phyloP scores from a whole-genome alignment of 495 filamentous ascomycete species.

The Trichoderma orchidacearum region DNA sequence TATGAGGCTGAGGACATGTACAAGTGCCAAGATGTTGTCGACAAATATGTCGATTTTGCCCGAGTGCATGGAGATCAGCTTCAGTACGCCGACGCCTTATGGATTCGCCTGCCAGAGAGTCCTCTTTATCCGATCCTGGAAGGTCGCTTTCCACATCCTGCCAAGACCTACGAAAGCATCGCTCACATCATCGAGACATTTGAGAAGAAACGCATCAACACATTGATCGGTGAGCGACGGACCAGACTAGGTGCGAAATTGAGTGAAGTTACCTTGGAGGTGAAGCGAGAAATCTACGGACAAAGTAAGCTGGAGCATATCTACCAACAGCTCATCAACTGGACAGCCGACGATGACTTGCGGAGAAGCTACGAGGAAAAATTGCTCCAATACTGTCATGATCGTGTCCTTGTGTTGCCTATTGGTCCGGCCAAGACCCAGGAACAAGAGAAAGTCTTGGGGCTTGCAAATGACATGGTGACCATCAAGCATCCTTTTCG shows the following conservation, averaged over 20 bases:
- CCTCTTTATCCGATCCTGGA: slow-evolving; percentile 72
- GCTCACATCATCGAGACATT: slow-evolving; percentile 77
- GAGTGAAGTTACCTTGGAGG: slow-evolving; percentile 70
- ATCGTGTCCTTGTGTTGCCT: slow-evolving; percentile 55
- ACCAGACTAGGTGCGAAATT: slow-evolving; percentile 77
- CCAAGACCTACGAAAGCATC: slow-evolving; percentile 66
- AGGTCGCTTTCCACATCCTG: slow-evolving; percentile 69
- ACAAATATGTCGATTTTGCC: slow-evolving; percentile 62
- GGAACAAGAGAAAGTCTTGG: slow-evolving; percentile 57
- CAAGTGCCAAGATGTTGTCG: slow-evolving; percentile 66
- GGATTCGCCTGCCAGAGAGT: slow-evolving; percentile 61
- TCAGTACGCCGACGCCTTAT: slow-evolving; percentile 61
- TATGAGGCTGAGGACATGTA: slow-evolving; percentile 46
- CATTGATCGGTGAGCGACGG: slow-evolving; percentile 74
- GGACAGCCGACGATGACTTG: slow-evolving; percentile 75
- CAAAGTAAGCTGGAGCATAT: slow-evolving; percentile 57
- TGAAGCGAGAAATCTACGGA: slow-evolving; percentile 69
- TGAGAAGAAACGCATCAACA: slow-evolving; percentile 84
- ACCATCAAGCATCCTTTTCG: slow-evolving; percentile 88
- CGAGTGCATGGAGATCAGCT: slow-evolving; percentile 54
- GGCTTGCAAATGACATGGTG: slow-evolving; percentile 77
- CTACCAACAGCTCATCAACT: slow-evolving; percentile 75
- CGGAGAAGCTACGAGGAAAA: slow-evolving; percentile 84
- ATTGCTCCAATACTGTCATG: slow-evolving; percentile 65
- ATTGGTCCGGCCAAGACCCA: slow-evolving; percentile 43